phyloP scores from a whole-genome alignment of 2,329 filamentous ascomycete genomes.

The Cladophialophora exuberans region DNA sequence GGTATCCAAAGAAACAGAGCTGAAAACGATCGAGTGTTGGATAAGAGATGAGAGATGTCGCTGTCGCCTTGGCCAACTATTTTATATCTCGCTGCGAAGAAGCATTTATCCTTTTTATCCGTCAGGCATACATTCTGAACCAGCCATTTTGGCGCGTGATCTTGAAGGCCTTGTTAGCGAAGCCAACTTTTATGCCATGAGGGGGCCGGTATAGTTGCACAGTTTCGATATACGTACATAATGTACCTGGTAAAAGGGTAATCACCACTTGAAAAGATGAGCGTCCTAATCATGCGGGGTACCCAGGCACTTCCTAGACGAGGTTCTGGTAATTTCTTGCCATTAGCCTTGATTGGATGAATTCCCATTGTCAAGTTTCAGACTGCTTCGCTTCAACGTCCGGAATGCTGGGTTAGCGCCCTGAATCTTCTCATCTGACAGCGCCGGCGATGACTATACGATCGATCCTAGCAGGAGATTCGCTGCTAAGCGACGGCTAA shows the following conservation, averaged over 20 bases:
- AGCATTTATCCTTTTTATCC: neutral
- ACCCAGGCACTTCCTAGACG: neutral
- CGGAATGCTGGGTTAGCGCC: neutral
- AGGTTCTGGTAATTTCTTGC: neutral
- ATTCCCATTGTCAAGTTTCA: neutral
- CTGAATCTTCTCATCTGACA: neutral
- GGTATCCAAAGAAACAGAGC: neutral
- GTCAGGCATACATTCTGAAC: neutral
- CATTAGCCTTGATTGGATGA: neutral
- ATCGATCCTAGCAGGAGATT: neutral
- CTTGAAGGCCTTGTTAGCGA: neutral
- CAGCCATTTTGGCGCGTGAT: neutral
- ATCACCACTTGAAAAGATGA: neutral
- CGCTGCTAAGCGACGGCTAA: neutral
- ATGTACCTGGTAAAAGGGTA: neutral
- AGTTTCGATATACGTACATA: neutral
- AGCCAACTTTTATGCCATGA: neutral
- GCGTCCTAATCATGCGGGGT: neutral
- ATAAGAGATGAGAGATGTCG: neutral
- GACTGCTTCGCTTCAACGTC: neutral
- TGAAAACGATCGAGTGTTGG: neutral
- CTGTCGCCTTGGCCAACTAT: neutral
- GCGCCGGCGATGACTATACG: neutral
- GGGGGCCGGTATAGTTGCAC: neutral
- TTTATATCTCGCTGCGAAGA: neutral